Evolutionary conservation across 1,284 basidiomycete species (phyloP).

Genomic region (Pseudozyma thailandica): DNA sequence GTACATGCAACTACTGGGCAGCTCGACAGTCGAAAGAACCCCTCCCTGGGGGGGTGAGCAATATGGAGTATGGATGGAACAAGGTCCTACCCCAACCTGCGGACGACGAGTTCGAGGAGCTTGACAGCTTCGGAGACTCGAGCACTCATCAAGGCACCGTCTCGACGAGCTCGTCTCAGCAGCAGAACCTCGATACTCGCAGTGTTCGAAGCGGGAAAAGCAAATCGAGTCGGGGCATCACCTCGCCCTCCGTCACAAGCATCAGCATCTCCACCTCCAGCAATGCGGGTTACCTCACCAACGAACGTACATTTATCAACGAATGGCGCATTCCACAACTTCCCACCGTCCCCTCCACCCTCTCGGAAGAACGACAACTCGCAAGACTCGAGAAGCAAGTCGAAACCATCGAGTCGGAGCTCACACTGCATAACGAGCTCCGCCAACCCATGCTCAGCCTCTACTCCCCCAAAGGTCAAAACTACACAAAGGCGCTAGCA

Average conservation of each 20-base stretch:
- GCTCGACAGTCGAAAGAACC: constrained; percentile 92
- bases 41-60: constrained; percentile 90
- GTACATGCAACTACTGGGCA: constrained; percentile 98
- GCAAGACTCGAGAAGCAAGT: constrained; percentile 43
- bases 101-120: constrained; percentile 70
- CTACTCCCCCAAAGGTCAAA: constrained; percentile 80
- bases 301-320: constrained; percentile 82
- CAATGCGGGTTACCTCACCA: constrained; percentile 12
- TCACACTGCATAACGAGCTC: constrained; percentile 84
- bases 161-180: neutral
- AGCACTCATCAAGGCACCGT: neutral
- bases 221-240: neutral
- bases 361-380: constrained; percentile 86
- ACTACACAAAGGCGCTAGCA: constrained; percentile 78
- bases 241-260: neutral
- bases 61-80: constrained; percentile 99
- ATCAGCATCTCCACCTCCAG: constrained; percentile 5
- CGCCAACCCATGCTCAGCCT: constrained; percentile 83
- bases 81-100: constrained; percentile 70
- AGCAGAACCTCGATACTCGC: constrained; percentile 13
- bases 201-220: constrained; percentile 45
- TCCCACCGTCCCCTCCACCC: constrained; percentile 81
- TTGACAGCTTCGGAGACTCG: constrained; percentile 62
- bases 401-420: constrained; percentile 77
- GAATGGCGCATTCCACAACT: constrained; percentile 93